Evolutionary conservation across 495 filamentous ascomycete species (phyloP), one percentile per base, ranked within the genome.

Genomic region (Trichoderma asperelloides): DNA sequence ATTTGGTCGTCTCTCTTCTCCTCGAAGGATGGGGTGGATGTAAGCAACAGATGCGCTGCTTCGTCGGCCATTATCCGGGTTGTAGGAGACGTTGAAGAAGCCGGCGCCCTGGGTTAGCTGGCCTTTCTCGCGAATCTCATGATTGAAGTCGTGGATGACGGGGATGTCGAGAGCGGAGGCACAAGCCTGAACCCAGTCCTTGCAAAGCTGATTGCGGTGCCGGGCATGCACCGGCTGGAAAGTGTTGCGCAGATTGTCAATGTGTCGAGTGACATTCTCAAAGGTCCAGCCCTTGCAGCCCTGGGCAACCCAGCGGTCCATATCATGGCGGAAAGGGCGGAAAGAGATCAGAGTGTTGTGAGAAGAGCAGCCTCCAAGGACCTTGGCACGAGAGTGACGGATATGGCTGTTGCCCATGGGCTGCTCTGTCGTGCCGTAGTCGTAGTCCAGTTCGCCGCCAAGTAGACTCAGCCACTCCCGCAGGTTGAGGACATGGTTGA

Each of bases 331-430:
- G 72, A 93, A 93, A 3, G 91, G 89, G 25, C 90, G 85, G 81
- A 93, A 93, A 5, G 89, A 91, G 73, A 95, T 93, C 65, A 93
- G 81, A 33, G 91, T 93, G 73, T 95, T 95, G 81, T 95, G 91
- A 62, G 87, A 90, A 27, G 89, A 92, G 81, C 91, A 95, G 66
- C 91, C 91, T 69, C 91, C 91, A 30, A 95, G 84, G 15, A 93
- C 89, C 79, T 93, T 93, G 39, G 91, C 91, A 67, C 91, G 85
- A 18, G 91, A 91, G 77, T 93, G 90, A 65, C 90, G 86, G 76
- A 95, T 93, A 79, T 88, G 82, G 41, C 33, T 76, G 82, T 74
- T 81, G 86, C 87, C 87, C 79, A 85, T 89, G 65, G 90, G 90
- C 75, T 94, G 91, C 76, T 92, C 91, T 49, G 85, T 89, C n/a